Evolutionary conservation across 139 green algal genomes (phyloP), one percentile per base, ranked within the genome.

Genomic region (Chlamydomonas eustigma): DNA sequence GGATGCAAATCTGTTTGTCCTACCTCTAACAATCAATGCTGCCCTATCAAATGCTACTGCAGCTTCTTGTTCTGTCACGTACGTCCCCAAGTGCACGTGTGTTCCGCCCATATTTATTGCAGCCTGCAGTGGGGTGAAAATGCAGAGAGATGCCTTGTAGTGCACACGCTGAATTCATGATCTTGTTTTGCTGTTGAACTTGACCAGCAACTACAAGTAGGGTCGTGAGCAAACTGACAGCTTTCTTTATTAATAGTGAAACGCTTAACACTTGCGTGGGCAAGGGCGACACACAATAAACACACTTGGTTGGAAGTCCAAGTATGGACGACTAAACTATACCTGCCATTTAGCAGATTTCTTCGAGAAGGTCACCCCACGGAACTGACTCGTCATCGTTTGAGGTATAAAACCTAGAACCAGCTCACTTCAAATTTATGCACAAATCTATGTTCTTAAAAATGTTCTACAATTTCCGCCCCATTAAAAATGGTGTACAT

Each of bases 331-430:
- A 37, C 58, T 70, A 24, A 70, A 18, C 12, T 58, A 28, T 58
- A 58, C 58, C 58, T 70, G 58, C 58, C 58, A 70, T 70, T 70
- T 70, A 8, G 24, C 25, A 18, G 58, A 70, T 28, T 70, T 70
- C 18, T 70, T 70, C 6, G 58, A 70, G 28, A 37, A 70, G 18
- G 58, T 70, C 58, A 70, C 58, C 25, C 58, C 58, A 5, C 58
- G 58, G 28, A 37, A 70, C 28, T 70, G 58, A 6, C 25, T 37
- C 8, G 58, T 70, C 58, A 70, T 70, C 50, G 50, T 63, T n/a
- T n/a, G n/a, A n/a, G n/a, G n/a, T n/a, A n/a, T n/a, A n/a, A n/a
- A n/a, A n/a, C n/a, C n/a, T n/a, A n/a, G n/a, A n/a, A n/a, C n/a
- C n/a, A n/a, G n/a, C n/a, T n/a, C n/a, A n/a, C n/a, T n/a, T n/a